Conservation (phyloP, 75 land plant genomes). For the Cryptomeria japonica region DNA sequence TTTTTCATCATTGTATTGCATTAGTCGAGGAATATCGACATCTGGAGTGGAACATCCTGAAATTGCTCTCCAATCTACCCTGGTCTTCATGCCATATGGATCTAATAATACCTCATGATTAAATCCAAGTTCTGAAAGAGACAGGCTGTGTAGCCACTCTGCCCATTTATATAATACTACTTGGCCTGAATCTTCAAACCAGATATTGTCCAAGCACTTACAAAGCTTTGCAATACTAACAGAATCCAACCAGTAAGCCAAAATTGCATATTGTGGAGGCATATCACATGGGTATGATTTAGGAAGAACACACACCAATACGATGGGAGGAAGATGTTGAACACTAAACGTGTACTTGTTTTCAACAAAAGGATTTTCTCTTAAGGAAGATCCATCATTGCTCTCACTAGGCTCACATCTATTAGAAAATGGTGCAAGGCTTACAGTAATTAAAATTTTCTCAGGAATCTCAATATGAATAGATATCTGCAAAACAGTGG, state of each 20-base stretch:
- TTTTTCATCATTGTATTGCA: conserved; percentile 67
- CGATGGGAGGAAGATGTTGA: conserved; percentile 67
- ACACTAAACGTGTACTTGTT: conserved; percentile 56
- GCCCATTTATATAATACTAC: conserved; percentile 82
- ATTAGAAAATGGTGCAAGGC: conserved; percentile 28
- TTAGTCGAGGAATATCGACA: conserved; percentile 52
- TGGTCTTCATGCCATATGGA: conserved; percentile 21
- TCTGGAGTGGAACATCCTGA: conserved; percentile 59
- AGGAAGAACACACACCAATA: conserved; percentile 71
- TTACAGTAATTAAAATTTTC: conserved; percentile 40
- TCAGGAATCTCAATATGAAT: conserved; percentile 60
- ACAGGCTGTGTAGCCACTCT: conserved; percentile 61
- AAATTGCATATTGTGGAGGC: conserved; percentile 67
- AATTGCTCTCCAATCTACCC: conserved; percentile 59
- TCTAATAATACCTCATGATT: conserved; percentile 53
- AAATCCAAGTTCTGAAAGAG: conserved; percentile 62
- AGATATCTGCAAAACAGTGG: conserved; percentile 43
- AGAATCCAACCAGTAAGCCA: conserved; percentile 62
- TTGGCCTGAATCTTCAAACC: conserved; percentile 64
- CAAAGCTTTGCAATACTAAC: conserved; percentile 62
- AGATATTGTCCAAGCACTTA: conserved; percentile 53
- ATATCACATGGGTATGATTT: conserved; percentile 71
- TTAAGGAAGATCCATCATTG: conserved; percentile 1
- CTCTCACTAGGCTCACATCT: background rate
- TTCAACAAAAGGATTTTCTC: conserved; percentile 15